A percentile compares a stretch with the other conserved stretches of the same genome.
These are phyloP conservation scores for Lipomyces anomalus DNA, from an alignment of 805 yeast genomes.

Conservation along the genomic window DNA sequence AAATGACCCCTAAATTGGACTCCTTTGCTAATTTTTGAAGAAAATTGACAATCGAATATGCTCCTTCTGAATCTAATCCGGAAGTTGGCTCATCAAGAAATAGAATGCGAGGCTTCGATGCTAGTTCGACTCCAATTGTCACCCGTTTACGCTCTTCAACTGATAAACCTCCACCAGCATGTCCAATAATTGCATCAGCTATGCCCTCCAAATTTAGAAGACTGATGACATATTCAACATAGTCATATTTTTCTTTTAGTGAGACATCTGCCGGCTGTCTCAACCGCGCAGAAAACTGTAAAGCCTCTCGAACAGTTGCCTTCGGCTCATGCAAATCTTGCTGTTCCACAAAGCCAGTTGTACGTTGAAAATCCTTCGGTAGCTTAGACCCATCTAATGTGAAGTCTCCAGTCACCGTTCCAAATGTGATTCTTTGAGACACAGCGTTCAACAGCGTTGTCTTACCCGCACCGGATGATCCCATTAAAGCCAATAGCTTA, in stretches of 20 bases:
- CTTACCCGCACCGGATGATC: constrained; percentile 75
- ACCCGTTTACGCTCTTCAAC: constrained; percentile 59
- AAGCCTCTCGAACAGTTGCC: constrained; percentile 67
- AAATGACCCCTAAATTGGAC: constrained; percentile 55
- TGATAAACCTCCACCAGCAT: constrained; percentile 63
- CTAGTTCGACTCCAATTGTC: constrained; percentile 62
- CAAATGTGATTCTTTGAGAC: constrained; percentile 64
- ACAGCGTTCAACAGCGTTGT: constrained; percentile 67
- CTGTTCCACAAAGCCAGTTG: constrained; percentile 71
- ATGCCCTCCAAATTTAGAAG: constrained; percentile 58
- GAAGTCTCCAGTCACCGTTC: constrained; percentile 64
- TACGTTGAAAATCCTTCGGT: constrained; percentile 58
- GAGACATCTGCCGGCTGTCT: constrained; percentile 57
- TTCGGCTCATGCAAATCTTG: constrained; percentile 65
- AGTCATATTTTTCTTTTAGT: constrained; percentile 51
- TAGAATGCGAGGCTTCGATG: constrained; percentile 56
- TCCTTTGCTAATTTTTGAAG: constrained; percentile 54
- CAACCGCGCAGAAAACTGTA: constrained; percentile 58
- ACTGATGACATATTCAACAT: constrained; percentile 60
- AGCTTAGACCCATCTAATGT: constrained; percentile 58
- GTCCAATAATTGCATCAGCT: constrained; percentile 71
- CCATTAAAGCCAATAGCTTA: constrained; percentile 62
- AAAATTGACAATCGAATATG: constrained; percentile 59
- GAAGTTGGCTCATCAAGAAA: constrained; percentile 67
- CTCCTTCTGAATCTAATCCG: constrained; percentile 63